Base-by-base conservation (phyloP, 2,329 filamentous ascomycete genomes). In the Neofusicoccum kwambonambiense region DNA sequence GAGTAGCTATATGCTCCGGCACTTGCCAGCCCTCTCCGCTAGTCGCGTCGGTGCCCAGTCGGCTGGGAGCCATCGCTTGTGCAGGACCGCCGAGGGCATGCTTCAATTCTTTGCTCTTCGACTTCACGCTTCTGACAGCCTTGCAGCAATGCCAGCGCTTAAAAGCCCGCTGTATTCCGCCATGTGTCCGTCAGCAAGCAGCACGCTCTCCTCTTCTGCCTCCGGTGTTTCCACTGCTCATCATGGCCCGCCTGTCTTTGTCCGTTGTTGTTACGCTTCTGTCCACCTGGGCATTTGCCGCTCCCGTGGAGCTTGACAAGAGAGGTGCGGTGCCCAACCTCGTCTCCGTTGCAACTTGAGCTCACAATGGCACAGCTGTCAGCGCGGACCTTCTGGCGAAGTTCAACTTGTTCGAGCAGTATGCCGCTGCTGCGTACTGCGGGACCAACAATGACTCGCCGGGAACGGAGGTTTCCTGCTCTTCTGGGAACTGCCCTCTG, bases 371-470 rank as follows among this genome's bases (percentile, higher is more conserved):
- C 13, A 15, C 35, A 66, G 65, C 65, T n/a, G n/a, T 66, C 15
- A 60, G 52, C 19, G 44, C 65, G 17, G 44, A 42, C 42, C 8
- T 66, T 27, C 50, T 66, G 17, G 54, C 65, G 6, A 64, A 39
- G 3, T 61, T 66, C 45, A 49, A 64, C 9, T 42, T 66, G 52
- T 52, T 64, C 5, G 77, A 79, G 37, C 76, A 83, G 64, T 83
- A 80, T 68, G 73, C 80, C 4, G 80, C 79, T 4, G 80, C 81
- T 11, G 73, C 80, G 17, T 82, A 82, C 68, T 83, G 80, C 69
- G 65, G 73, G 1, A 68, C 66, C 47, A 82, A 80, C 69, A 51
- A 62, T 27, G 34, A 62, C 17, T 51, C 44, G 27, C 22, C 58
- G 7, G 58, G 58, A 27, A 50, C 58, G 8, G 31, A 62, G 12